Base-by-base conservation (phyloP, 2,329 filamentous ascomycete species). In the Colletotrichum spinosum region DNA sequence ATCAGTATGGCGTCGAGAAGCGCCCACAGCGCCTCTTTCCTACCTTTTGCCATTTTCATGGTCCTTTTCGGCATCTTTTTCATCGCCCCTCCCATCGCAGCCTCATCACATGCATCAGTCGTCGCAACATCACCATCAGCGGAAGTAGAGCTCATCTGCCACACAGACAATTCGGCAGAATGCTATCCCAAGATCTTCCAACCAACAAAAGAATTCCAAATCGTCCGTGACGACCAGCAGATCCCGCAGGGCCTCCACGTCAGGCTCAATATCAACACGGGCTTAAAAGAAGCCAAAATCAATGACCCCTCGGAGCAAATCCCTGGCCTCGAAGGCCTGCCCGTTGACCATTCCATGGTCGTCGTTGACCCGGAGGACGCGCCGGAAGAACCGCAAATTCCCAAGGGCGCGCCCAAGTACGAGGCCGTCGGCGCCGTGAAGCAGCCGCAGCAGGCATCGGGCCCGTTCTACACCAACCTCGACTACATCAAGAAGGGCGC, bases 181-280 rank as follows among this genome's bases (percentile, higher is more conserved):
- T 92, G 90, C 75, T 92, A 92, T 69, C 88, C 89, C 2, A 84
- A 82, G 52, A 68, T 89, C 2, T 92, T 92, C 67, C 80, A 85
- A 60, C 80, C 90, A 1, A 92, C 89, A 1, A 78, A 88, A 52
- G 83, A 90, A 61, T 92, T 92, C 69, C 88, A 90, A 73, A 72
- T 77, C 8, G 81, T 92, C 45, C 86, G 82, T 65, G 82, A 87
- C 41, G 90, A 90, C 69, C 90, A 92, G 74, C 84, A 90, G 42
- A 73, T 92, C 4, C 89, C 90, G 1, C 77, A 81, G 0, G 90
- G 90, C 6, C 82, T 92, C 5, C 90, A 92, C 72, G 83, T 92
- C 55, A 85, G 89, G 44, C 76, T 92, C 59, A 86, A 92, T 72
- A 81, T 92, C 51, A 82, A 83, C 69, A 89, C 88, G 0, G 89